Evolutionary conservation across 2,329 filamentous ascomycete species (phyloP).

Genomic region (Xylariaceae sp.): DNA sequence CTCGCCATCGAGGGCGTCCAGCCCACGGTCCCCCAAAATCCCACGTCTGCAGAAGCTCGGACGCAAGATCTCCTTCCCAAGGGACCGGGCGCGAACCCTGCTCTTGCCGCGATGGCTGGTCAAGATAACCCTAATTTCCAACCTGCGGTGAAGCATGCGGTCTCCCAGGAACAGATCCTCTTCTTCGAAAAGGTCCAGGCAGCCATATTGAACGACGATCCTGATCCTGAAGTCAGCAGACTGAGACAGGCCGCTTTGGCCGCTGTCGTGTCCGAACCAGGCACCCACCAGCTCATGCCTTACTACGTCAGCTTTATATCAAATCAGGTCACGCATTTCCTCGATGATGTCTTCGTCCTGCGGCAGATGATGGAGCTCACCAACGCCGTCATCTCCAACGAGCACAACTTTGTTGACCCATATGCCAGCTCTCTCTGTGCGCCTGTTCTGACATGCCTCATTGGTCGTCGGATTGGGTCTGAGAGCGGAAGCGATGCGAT

Average conservation of each 20-base stretch:
- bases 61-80: constrained; percentile 84
- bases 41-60: constrained; percentile 76
- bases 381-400: constrained; percentile 77
- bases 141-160: constrained; percentile 88
- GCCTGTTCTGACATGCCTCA: constrained; percentile 83
- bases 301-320: constrained; percentile 96
- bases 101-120: constrained; percentile 75
- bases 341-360: constrained; percentile 84
- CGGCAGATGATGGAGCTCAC: constrained; percentile 90
- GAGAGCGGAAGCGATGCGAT: constrained; percentile 47
- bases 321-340: constrained; percentile 89
- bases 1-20: constrained; percentile 96
- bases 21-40: constrained; percentile 93
- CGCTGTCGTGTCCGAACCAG: constrained; percentile 81
- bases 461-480: constrained; percentile 71
- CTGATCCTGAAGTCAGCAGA: constrained; percentile 66
- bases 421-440: constrained; percentile 66
- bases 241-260: constrained; percentile 80
- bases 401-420: constrained; percentile 64
- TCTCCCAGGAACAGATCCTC: constrained; percentile 91
- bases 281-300: constrained; percentile 88
- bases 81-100: constrained; percentile 80
- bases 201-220: constrained; percentile 81
- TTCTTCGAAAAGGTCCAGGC: constrained; percentile 95
- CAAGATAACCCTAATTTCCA: constrained; percentile 80